These are phyloP conservation scores for Hypomontagnella submonticulosa DNA, from an alignment of 495 filamentous ascomycete genomes.

Conservation along the genomic window DNA sequence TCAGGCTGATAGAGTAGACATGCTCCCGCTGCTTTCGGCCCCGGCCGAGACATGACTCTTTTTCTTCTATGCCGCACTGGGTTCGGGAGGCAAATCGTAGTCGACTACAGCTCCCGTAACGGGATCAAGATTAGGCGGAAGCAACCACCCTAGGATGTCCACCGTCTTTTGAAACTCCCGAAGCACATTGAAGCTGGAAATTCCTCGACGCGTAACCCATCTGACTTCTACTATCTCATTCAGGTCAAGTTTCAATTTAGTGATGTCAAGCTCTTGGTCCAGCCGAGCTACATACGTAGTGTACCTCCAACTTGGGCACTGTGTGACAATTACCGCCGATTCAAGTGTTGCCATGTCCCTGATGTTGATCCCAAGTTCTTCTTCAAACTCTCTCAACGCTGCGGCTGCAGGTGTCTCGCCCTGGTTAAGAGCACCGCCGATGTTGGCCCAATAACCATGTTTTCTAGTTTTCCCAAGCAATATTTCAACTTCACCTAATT, in stretches of 20 bases:
- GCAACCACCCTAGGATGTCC: not conserved
- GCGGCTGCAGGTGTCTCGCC: not conserved
- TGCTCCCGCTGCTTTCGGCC: too few species aligned
- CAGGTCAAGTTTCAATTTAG: not conserved
- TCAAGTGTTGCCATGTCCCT: not conserved
- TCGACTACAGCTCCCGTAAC: too few species aligned
- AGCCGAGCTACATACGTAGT: slow-evolving; percentile 2
- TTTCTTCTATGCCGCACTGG: too few species aligned
- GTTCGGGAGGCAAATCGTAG: too few species aligned
- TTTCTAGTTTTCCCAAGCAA: slow-evolving; percentile 4
- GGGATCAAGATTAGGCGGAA: not conserved
- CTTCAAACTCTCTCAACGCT: not conserved
- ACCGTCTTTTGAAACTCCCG: not conserved
- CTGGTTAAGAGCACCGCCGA: slow-evolving; percentile 7
- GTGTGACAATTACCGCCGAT: not conserved
- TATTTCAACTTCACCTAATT: slow-evolving; percentile 22
- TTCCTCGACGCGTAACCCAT: slow-evolving; percentile 10
- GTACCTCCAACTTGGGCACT: slow-evolving; percentile 8
- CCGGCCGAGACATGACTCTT: too few species aligned
- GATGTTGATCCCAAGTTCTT: slow-evolving; percentile 15
- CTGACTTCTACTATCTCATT: not conserved
- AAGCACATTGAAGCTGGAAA: not conserved
- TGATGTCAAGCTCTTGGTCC: not conserved
- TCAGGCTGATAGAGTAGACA: too few species aligned
- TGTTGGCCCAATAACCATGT: not conserved